A percentile compares a stretch with the other conserved stretches of the same genome.
Evolutionary conservation across 345 rosid genomes (phyloP).

Genomic region (Limnanthes douglasii): DNA sequence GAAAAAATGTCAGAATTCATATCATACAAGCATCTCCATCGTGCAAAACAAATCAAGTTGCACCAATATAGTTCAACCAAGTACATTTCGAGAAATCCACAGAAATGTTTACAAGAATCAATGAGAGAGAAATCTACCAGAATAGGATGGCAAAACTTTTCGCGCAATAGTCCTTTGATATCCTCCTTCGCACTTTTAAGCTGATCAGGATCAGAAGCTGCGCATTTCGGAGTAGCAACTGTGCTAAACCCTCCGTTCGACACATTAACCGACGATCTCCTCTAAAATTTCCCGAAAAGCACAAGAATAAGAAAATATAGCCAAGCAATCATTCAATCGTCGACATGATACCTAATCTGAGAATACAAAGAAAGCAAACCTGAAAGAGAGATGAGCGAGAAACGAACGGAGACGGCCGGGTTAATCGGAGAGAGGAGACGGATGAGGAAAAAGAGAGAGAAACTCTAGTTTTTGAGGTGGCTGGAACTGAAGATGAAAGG

Average conservation of each 20-base stretch:
- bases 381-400: conserved; percentile 25
- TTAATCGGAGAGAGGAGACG: conserved; percentile 34
- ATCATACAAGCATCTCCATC: no score
- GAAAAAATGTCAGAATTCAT: no score
- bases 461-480: conserved; percentile 28
- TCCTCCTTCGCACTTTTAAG: conserved; percentile 82
- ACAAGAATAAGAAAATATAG: neutral
- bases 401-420: conserved; percentile 29
- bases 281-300: conserved; percentile 15
- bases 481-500: no score
- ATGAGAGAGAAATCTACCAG: conserved; percentile 38
- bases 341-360: neutral
- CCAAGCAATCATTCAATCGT: neutral
- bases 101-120: no score
- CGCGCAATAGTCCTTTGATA: conserved; percentile 61
- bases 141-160: conserved; percentile 75
- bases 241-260: conserved; percentile 18
- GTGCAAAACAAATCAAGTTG: no score
- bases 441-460: conserved; percentile 30
- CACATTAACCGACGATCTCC: conserved; percentile 15
- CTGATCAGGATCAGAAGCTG: conserved; percentile 71
- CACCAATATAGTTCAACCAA: no score
- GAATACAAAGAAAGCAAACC: conserved; percentile 24
- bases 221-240: conserved; percentile 28
- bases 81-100: no score